Conservation (phyloP, 306 rosid species). For the Rubus parviflorus region DNA sequence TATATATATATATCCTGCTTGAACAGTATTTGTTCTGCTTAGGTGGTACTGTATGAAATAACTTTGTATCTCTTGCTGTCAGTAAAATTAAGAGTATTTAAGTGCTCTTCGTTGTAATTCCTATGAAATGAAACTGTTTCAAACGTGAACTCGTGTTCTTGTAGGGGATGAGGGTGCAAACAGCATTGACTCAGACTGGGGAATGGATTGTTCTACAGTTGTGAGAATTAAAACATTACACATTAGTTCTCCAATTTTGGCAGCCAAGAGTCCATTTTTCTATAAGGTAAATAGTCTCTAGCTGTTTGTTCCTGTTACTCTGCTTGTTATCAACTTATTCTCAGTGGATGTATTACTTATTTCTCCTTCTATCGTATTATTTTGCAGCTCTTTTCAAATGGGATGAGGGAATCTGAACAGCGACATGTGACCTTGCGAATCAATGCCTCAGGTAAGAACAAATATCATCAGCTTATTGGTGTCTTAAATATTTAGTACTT, state of each 20-base stretch:
- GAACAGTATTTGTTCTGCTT: too few species aligned
- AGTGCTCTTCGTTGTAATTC: background rate
- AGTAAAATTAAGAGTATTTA: background rate
- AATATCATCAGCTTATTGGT: background rate
- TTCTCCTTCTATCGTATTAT: slow-evolving; percentile 11
- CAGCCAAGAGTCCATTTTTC: slow-evolving; percentile 98
- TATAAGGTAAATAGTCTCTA: slow-evolving; percentile 56
- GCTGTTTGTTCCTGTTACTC: background rate
- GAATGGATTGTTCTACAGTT: slow-evolving; percentile 73
- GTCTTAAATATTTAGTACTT: background rate
- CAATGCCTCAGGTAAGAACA: slow-evolving; percentile 72
- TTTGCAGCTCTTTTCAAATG: slow-evolving; percentile 85
- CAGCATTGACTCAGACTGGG: slow-evolving; percentile 72
- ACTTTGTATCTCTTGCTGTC: slow-evolving; percentile 6
- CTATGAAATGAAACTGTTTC: background rate
- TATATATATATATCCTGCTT: background rate
- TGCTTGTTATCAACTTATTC: background rate
- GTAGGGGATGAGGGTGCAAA: slow-evolving; percentile 84
- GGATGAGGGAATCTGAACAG: slow-evolving; percentile 96
- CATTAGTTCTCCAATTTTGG: slow-evolving; percentile 97
- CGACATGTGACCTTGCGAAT: slow-evolving; percentile 84
- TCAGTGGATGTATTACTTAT: slow-evolving; percentile 20
- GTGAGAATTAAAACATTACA: slow-evolving; percentile 77
- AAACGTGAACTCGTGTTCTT: slow-evolving; percentile 23
- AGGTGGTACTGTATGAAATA: background rate